phyloP scores from a whole-genome alignment of 2,329 filamentous ascomycete species.

The Lasiodiplodia theobromae region DNA sequence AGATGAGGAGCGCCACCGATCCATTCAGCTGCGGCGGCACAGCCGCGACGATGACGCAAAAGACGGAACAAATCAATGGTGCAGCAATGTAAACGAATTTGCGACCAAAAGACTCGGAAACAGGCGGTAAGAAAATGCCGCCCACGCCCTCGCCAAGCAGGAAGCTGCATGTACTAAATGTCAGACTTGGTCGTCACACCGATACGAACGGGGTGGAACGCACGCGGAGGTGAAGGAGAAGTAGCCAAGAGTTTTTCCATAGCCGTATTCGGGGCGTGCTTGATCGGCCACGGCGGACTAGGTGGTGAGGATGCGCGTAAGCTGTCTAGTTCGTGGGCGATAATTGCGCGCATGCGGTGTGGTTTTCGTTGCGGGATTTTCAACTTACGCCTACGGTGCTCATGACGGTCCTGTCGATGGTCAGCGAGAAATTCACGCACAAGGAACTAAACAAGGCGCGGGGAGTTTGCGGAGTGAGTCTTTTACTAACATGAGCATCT shows the following conservation, averaged over 20 bases:
- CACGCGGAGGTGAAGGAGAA: conserved; percentile 23
- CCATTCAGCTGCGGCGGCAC: conserved; percentile 1
- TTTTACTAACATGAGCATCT: conserved; percentile 14
- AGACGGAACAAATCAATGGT: conserved; percentile 39
- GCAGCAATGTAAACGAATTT: conserved; percentile 46
- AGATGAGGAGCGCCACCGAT: conserved; percentile 1
- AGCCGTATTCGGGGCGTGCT: conserved; percentile 9
- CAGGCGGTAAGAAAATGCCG: conserved; percentile 46
- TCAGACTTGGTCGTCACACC: neutral
- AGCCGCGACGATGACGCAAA: conserved; percentile 34
- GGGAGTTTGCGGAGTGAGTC: neutral
- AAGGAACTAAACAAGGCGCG: neutral
- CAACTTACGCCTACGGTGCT: conserved; percentile 22
- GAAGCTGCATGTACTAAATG: conserved; percentile 32
- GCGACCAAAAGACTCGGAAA: conserved; percentile 49
- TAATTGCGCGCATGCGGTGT: neutral
- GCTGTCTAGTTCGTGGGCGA: neutral
- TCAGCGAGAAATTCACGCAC: neutral
- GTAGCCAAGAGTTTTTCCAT: conserved; percentile 13
- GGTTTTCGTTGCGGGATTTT: neutral
- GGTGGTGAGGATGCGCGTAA: neutral
- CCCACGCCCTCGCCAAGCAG: conserved; percentile 45
- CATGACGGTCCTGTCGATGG: conserved; percentile 9
- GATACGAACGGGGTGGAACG: neutral
- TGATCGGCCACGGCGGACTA: conserved; percentile 3